Conservation (phyloP, 805 yeast genomes). For the Komagataella pseudopastoris region DNA sequence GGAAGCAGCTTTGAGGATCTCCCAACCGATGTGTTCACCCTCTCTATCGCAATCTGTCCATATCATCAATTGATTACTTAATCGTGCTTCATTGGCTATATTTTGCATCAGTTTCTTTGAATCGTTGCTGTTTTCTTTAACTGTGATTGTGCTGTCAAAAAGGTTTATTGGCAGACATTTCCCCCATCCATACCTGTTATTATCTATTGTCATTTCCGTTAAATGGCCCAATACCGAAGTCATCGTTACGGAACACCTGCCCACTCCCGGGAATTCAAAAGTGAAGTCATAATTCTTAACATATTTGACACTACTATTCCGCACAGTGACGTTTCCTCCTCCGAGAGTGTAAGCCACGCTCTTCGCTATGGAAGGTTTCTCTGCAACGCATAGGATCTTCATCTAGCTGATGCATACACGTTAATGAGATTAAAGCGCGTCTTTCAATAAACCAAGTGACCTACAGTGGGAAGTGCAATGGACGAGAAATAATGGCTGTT, state of each 20-base stretch:
- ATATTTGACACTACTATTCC: constrained; percentile 42
- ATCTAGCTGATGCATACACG: constrained; percentile 16
- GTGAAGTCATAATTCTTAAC: constrained; percentile 71
- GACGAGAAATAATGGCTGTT: neutral
- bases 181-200: constrained; percentile 51
- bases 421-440: neutral
- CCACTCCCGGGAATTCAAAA: constrained; percentile 47
- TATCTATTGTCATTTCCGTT: constrained; percentile 34
- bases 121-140: constrained; percentile 19
- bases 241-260: constrained; percentile 71
- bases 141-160: constrained; percentile 58
- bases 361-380: constrained; percentile 89
- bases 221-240: constrained; percentile 90
- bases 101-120: constrained; percentile 40
- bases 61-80: constrained; percentile 57
- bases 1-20: constrained; percentile 59
- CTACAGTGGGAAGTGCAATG: neutral
- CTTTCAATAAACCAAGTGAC: neutral
- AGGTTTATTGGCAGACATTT: constrained; percentile 47
- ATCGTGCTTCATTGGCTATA: constrained; percentile 50
- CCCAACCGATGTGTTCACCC: constrained; percentile 88
- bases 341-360: constrained; percentile 65
- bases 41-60: constrained; percentile 99
- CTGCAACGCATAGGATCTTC: constrained; percentile 90
- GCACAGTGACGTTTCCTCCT: constrained; percentile 44